Conservation (phyloP, 2,329 filamentous ascomycete genomes). For the Fusarium domesticum region DNA sequence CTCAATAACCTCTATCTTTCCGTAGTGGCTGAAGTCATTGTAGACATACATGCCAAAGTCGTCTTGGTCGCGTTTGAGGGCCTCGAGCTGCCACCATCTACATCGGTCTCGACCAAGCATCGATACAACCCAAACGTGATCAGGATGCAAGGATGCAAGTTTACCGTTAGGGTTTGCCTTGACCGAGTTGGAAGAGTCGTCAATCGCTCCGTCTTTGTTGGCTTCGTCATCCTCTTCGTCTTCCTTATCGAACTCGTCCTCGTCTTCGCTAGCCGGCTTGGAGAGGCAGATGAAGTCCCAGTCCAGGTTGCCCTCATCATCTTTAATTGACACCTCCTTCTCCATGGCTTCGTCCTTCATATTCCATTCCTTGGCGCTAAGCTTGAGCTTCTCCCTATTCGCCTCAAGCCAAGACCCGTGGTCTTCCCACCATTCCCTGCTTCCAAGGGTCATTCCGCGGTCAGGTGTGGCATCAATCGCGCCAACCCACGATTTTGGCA, state of each 20-base stretch:
- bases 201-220: not conserved
- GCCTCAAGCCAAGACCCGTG: constrained; percentile 17
- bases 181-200: not conserved
- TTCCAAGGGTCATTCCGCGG: constrained; percentile 13
- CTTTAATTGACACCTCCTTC: constrained; percentile 5
- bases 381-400: constrained; percentile 16
- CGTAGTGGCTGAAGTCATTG: constrained; percentile 42
- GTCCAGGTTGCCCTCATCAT: constrained; percentile 16
- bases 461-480: constrained; percentile 18
- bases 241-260: not conserved
- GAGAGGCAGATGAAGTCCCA: constrained; percentile 23
- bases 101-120: constrained; percentile 13
- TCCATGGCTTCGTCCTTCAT: constrained; percentile 18
- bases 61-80: constrained; percentile 33
- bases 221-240: not conserved
- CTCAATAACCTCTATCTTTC: constrained; percentile 41
- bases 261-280: not conserved
- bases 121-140: constrained; percentile 16
- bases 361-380: constrained; percentile 18
- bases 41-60: constrained; percentile 42
- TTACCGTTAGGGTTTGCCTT: constrained; percentile 5
- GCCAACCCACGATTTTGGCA: constrained; percentile 12
- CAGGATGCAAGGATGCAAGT: constrained; percentile 20
- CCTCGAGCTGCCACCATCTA: constrained; percentile 21
- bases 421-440: constrained; percentile 22